phyloP scores from a whole-genome alignment of 805 yeast genomes.

The Candida peoriensis region DNA sequence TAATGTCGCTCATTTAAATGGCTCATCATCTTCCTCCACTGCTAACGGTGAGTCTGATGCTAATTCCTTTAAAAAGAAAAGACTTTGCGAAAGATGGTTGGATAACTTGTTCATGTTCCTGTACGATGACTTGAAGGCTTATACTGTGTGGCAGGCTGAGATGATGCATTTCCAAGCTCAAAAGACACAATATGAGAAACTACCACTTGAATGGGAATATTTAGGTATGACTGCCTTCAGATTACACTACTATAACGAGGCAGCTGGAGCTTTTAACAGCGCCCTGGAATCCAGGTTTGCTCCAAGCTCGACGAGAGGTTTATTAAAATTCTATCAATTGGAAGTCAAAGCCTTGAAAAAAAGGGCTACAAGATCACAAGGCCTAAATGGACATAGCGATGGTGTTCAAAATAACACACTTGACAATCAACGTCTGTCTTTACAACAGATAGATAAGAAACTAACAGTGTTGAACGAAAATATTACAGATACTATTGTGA shows the following conservation, averaged over 20 bases:
- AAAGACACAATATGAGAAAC: constrained; percentile 69
- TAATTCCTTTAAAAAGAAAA: constrained; percentile 53
- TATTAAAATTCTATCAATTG: constrained; percentile 58
- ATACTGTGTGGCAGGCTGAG: constrained; percentile 93
- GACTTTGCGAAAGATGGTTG: constrained; percentile 71
- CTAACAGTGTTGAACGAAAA: constrained; percentile 32
- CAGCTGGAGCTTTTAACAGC: constrained; percentile 73
- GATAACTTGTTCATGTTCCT: constrained; percentile 65
- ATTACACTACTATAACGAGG: constrained; percentile 81
- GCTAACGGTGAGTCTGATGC: constrained; percentile 8
- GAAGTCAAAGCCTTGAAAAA: constrained; percentile 29
- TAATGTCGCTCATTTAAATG: constrained; percentile 6
- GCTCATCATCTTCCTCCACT: background rate
- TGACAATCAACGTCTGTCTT: constrained; percentile 14
- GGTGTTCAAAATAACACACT: too few species aligned
- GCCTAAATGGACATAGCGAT: constrained; percentile 24
- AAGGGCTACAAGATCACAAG: constrained; percentile 25
- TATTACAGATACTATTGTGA: constrained; percentile 65
- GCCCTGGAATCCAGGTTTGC: constrained; percentile 75
- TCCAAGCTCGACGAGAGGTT: constrained; percentile 68
- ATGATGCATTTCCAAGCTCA: constrained; percentile 84
- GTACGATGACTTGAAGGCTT: constrained; percentile 71
- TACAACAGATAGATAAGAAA: constrained; percentile 28
- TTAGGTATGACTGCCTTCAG: constrained; percentile 83
- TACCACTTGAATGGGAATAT: constrained; percentile 88